These are phyloP conservation scores for Coniochaeta pulveracea DNA, from an alignment of 2,329 filamentous ascomycete species.

Conservation along the genomic window DNA sequence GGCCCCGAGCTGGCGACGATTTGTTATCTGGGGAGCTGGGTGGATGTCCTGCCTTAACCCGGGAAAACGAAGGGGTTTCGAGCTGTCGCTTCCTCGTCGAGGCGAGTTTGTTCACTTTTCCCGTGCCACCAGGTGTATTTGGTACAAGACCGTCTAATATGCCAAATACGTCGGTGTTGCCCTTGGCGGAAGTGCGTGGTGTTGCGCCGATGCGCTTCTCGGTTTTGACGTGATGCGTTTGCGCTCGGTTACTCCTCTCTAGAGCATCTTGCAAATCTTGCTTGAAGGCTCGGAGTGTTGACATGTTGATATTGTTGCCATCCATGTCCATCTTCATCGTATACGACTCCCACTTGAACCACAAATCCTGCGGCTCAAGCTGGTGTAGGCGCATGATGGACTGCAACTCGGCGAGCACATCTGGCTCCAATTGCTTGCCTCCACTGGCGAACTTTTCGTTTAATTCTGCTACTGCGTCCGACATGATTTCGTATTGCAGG, in stretches of 20 bases:
- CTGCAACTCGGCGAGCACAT: constrained; percentile 70
- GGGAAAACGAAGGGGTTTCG: constrained; percentile 35
- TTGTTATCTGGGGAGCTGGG: constrained; percentile 33
- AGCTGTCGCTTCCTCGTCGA: constrained; percentile 22
- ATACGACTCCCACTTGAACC: constrained; percentile 99
- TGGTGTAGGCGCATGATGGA: constrained; percentile 80
- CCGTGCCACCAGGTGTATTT: constrained; percentile 38
- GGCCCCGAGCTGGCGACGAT: constrained; percentile 21
- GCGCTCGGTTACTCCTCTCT: constrained; percentile 59
- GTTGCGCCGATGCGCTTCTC: constrained; percentile 53
- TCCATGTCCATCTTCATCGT: constrained; percentile 87
- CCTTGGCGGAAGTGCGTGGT: constrained; percentile 45
- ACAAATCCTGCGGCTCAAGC: constrained; percentile 74
- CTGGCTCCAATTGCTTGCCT: constrained; percentile 54
- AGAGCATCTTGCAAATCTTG: constrained; percentile 75
- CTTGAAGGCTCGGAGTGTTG: constrained; percentile 68
- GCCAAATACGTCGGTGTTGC: constrained; percentile 63
- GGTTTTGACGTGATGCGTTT: constrained; percentile 44
- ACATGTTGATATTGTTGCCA: constrained; percentile 59
- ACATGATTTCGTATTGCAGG: constrained; percentile 18
- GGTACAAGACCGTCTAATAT: constrained; percentile 68
- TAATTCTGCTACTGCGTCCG: constrained; percentile 26
- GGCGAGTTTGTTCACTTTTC: constrained; percentile 24
- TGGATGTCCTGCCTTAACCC: constrained; percentile 29
- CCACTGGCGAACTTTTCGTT: constrained; percentile 42